Conservation (phyloP, 768 basidiomycete genomes). For the Candolleomyces eurysporus region DNA sequence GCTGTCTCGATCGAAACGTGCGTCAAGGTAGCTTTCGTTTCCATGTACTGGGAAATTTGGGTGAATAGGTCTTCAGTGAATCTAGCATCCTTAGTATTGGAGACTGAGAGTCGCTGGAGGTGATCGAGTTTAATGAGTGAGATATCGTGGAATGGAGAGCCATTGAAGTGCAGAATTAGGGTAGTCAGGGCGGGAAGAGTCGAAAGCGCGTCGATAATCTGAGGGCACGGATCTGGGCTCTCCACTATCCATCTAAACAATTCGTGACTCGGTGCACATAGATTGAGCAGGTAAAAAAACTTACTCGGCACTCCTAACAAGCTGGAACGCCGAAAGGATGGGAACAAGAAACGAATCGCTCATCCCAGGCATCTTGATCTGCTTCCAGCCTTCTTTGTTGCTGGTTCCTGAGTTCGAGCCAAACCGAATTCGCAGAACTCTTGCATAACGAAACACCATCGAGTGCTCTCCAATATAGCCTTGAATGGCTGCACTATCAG, state of each 20-base stretch:
- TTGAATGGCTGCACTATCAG: not conserved
- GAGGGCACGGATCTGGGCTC: not conserved
- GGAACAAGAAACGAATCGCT: not conserved
- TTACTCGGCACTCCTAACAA: constrained; percentile 1
- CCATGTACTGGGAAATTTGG: not conserved
- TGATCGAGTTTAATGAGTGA: not conserved
- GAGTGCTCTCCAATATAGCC: not conserved
- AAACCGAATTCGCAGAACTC: constrained; percentile 3
- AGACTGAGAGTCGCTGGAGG: not conserved
- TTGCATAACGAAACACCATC: not conserved
- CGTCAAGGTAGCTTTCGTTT: not conserved
- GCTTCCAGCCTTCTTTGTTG: not conserved
- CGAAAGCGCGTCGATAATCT: not conserved
- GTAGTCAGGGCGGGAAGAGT: not conserved
- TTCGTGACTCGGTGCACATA: not conserved
- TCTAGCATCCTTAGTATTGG: not conserved
- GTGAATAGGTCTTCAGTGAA: not conserved
- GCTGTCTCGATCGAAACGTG: not conserved
- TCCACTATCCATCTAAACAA: not conserved
- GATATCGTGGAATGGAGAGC: constrained; percentile 1
- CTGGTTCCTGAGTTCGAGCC: not conserved
- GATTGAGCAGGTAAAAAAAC: not conserved
- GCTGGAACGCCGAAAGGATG: not conserved
- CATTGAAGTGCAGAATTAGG: constrained; percentile 3
- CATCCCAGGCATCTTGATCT: constrained; percentile 7